Evolutionary conservation across 2,329 filamentous ascomycete genomes (phyloP).

Genomic region (Cladosporium phlei): DNA sequence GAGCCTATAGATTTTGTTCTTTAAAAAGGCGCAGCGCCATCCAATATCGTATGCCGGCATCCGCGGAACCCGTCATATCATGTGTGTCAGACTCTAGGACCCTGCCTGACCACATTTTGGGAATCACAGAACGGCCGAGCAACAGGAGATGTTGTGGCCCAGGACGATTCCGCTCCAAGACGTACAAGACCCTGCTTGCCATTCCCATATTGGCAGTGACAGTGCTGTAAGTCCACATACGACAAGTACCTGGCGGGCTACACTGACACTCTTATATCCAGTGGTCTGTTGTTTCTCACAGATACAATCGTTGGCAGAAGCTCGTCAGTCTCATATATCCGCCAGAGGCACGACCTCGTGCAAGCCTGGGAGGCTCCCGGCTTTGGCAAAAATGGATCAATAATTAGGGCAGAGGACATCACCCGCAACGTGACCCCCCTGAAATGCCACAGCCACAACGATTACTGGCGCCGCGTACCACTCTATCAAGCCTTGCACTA

Average conservation of each 20-base stretch:
- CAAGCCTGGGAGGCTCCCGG: not conserved
- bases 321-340: not conserved
- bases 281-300: not conserved
- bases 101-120: no score
- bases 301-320: not conserved
- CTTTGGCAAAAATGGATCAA: not conserved
- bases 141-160: not conserved
- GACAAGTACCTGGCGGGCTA: not conserved
- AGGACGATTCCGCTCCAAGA: not conserved
- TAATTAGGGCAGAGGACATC: not conserved
- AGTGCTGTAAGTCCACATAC: not conserved
- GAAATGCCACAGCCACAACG: slow-evolving; percentile 64
- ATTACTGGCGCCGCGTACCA: slow-evolving; percentile 62
- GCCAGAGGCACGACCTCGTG: not conserved
- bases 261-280: no score
- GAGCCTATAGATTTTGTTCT: no score
- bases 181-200: not conserved
- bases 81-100: no score
- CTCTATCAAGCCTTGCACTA: slow-evolving; percentile 56
- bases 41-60: no score
- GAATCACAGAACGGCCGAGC: no score
- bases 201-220: not conserved
- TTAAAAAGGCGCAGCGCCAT: no score
- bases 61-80: no score
- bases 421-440: slow-evolving; percentile 48